Percentiles rank a stretch among this genome's conserved stretches.
Evolutionary conservation across 768 basidiomycete genomes (phyloP).

Genomic region (Podaxis sp.): DNA sequence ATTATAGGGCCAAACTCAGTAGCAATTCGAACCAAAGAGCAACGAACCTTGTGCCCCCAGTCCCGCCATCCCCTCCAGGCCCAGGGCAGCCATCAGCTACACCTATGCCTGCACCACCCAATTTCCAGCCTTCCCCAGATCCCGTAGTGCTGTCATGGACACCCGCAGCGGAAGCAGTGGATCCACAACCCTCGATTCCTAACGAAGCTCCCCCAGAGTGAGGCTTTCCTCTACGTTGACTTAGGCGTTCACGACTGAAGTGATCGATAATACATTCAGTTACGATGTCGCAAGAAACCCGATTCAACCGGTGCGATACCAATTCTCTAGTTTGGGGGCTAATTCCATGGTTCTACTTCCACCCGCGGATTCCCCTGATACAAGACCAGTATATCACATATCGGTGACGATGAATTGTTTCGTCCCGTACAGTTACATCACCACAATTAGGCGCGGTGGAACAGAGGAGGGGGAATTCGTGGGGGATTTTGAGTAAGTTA

Average conservation of each 20-base stretch:
- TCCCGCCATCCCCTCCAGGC: neutral
- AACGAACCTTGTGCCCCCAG: neutral
- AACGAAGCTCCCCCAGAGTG: neutral
- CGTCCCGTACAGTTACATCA: conserved; percentile 34
- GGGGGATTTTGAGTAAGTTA: conserved; percentile 35
- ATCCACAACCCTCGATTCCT: neutral
- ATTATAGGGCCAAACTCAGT: neutral
- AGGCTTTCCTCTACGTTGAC: neutral
- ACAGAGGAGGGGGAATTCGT: conserved; percentile 29
- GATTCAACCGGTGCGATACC: neutral
- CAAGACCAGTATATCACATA: conserved; percentile 30
- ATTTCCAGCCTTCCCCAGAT: neutral
- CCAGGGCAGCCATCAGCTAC: neutral
- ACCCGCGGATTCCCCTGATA: conserved; percentile 20
- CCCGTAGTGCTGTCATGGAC: neutral
- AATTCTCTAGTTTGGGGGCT: neutral
- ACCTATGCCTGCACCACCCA: neutral
- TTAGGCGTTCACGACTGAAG: neutral
- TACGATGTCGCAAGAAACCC: neutral
- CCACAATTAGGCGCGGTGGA: conserved; percentile 28
- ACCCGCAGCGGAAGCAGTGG: neutral
- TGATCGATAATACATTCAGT: neutral
- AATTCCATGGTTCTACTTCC: conserved; percentile 26
- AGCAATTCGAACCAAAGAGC: neutral
- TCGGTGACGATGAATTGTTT: conserved; percentile 33